Base-by-base conservation (phyloP, 208 protist species). In the Trypanosoma mega region DNA sequence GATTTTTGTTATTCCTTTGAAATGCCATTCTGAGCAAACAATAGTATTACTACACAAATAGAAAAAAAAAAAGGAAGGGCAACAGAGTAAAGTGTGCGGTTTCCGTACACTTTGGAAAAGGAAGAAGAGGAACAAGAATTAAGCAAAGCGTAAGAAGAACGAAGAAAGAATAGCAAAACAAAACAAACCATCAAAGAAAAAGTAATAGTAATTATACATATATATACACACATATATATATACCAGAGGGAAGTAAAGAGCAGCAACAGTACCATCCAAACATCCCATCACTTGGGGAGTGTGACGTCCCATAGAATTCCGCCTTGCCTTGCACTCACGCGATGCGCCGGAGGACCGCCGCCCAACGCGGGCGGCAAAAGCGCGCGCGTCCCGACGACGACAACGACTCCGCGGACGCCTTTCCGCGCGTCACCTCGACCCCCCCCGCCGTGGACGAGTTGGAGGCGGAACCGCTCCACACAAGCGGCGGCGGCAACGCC, bases 261-360 rank as follows among this genome's bases (percentile, higher is more conserved):
- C 30, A 53, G 29, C 1, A 0, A 50, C 3, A 27, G 3, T 26
- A 14, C 12, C 8, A 3, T 52, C 18, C 1, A 30, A 12, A n/a
- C n/a, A n/a, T n/a, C n/a, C n/a, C n/a, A n/a, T n/a, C n/a, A n/a
- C n/a, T n/a, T n/a, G n/a, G n/a, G n/a, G n/a, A n/a, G n/a, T n/a
- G n/a, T n/a, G n/a, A n/a, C n/a, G n/a, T n/a, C n/a, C n/a, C n/a
- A n/a, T n/a, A n/a, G n/a, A n/a, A n/a, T n/a, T n/a, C n/a, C n/a
- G n/a, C n/a, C n/a, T n/a, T n/a, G n/a, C n/a, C n/a, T n/a, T n/a
- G n/a, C n/a, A n/a, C n/a, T 31, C 9, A 31, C 12, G 16, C 24
- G 30, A 68, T 68, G 62, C 62, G 43, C n/a, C 62, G 20, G 37
- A 1, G 62, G 46, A 34, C 24, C 18, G 30, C 33, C 37, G 44